These are phyloP conservation scores for Aspergillus sclerotialis DNA, from an alignment of 2,329 filamentous ascomycete genomes.

Conservation along the genomic window DNA sequence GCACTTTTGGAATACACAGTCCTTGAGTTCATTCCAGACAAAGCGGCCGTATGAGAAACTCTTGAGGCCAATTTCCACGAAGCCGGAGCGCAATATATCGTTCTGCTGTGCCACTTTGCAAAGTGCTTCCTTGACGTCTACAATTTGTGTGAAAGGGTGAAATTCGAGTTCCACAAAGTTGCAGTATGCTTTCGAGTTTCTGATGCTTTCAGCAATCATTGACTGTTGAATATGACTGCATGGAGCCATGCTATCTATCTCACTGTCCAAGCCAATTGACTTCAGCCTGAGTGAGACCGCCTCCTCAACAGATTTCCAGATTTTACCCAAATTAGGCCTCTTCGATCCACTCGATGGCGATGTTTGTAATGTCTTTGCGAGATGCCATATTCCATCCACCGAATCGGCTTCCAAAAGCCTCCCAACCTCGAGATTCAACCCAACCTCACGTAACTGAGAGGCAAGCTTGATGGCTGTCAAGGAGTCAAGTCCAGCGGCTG, in stretches of 20 bases:
- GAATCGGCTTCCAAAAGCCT: slow-evolving; percentile 55
- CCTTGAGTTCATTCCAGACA: slow-evolving; percentile 50
- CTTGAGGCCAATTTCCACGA: slow-evolving; percentile 45
- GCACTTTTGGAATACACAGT: slow-evolving; percentile 40
- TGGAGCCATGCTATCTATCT: slow-evolving; percentile 39
- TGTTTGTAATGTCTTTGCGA: slow-evolving; percentile 15
- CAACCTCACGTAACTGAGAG: slow-evolving; percentile 53
- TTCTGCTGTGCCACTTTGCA: slow-evolving; percentile 47
- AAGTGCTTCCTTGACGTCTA: slow-evolving; percentile 46
- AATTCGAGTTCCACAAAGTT: slow-evolving; percentile 69
- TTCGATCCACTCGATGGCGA: neutral
- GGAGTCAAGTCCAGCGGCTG: slow-evolving; percentile 59
- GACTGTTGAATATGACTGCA: slow-evolving; percentile 70
- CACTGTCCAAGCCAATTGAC: slow-evolving; percentile 12
- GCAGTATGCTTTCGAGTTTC: slow-evolving; percentile 58
- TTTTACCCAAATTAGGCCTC: slow-evolving; percentile 6
- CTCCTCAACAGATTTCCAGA: slow-evolving; percentile 15
- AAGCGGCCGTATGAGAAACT: slow-evolving; percentile 54
- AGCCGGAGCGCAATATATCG: slow-evolving; percentile 67
- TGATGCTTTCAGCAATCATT: slow-evolving; percentile 70
- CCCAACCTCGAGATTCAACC: slow-evolving; percentile 51
- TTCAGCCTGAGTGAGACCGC: slow-evolving; percentile 39
- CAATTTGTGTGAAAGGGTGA: slow-evolving; percentile 23
- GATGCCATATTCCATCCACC: slow-evolving; percentile 30
- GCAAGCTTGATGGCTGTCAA: slow-evolving; percentile 57